Evolutionary conservation across 768 basidiomycete species (phyloP), one percentile per base, ranked within the genome.

Genomic region (Galerina sulciceps): DNA sequence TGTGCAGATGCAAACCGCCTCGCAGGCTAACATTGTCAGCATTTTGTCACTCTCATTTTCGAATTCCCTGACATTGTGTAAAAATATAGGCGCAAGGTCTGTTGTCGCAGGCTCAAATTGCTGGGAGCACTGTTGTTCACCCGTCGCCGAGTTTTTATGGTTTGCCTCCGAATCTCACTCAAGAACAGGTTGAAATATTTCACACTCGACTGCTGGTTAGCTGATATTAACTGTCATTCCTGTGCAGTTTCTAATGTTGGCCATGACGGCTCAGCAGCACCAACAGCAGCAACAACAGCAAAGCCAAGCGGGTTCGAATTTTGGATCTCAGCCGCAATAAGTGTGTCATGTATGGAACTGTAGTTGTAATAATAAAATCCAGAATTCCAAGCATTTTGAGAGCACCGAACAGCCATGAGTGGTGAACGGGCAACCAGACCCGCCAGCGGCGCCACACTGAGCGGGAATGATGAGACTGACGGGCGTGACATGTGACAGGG

Each of bases 181-280:
- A 61, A 56, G 69, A 69, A 53, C 69, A 70, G 62, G 62, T 67
- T 46, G 59, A 62, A 40, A 42, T 55, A 40, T 59, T 64, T 46
- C 50, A 54, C 23, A 54, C 57, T 55, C 54, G 60, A 37, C 50
- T 61, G 23, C 40, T 61, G 59, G 58, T 64, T 34, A 54, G 57
- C 54, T 50, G 45, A 23, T 55, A 52, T 57, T 18, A 46, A 17
- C 15, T 20, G 10, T 34, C 22, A 22, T 49, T 54, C 17, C 31
- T 50, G 34, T 48, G 8, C 23, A 57, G 54, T 51, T 52, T 46
- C 47, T 61, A 44, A 56, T 61, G 37, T 53, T 53, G 11, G 45
- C 58, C 31, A 36, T 48, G 36, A 54, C 57, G 37, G 53, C 61
- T 18, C 60, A 65, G 47, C 57, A 55, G 50, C 57, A 59, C 23